Evolutionary conservation across 1,139 yeast species (phyloP), one percentile per base, ranked within the genome.

Genomic region (Kluyveromyces marxianus): DNA sequence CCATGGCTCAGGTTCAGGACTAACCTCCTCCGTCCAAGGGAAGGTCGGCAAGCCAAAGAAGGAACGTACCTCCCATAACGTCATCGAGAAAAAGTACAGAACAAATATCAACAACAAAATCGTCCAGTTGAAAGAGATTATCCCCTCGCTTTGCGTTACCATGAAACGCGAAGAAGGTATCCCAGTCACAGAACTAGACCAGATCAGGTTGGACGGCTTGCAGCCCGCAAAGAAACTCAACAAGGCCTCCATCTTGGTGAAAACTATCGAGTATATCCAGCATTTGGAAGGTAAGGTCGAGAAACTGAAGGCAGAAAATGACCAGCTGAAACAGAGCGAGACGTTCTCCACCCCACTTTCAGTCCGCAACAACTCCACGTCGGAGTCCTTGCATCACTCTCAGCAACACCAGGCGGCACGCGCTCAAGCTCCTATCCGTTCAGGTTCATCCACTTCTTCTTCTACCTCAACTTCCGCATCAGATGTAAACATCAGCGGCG

Each of bases 191-290:
- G 68, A 61, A 8, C 66, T 66, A 26, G 70, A 60, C 32, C 51
- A 56, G 7, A 55, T 54, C 29, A 62, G 82, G 51, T 69, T 89
- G 51, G 96, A 88, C 57, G 96, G 96, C 2, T 72, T 89, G 48
- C 75, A 82, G n/a, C 96, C 96, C 0, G 95, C 96, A 3, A 71
- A 79, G 45, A 88, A 87, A 60, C 72, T 89, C 54, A 89, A 88
- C 67, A 90, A 90, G 65, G 97, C 96, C 5, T 83, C 88, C 43
- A 89, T 90, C 29, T 72, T 90, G 52, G 77, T 88, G 43, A 87
- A 89, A 62, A 96, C 97, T 4, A 85, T 94, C 2, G 97, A 89
- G 64, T 90, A 89, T 60, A 89, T 90, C 56, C 75, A 77, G 55
- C 96, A 89, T 65, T 72, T 90, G 60, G 95, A 89, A 60, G 66